Evolutionary conservation across 495 filamentous ascomycete genomes (phyloP).

Genomic region (Venustampulla echinocandica): DNA sequence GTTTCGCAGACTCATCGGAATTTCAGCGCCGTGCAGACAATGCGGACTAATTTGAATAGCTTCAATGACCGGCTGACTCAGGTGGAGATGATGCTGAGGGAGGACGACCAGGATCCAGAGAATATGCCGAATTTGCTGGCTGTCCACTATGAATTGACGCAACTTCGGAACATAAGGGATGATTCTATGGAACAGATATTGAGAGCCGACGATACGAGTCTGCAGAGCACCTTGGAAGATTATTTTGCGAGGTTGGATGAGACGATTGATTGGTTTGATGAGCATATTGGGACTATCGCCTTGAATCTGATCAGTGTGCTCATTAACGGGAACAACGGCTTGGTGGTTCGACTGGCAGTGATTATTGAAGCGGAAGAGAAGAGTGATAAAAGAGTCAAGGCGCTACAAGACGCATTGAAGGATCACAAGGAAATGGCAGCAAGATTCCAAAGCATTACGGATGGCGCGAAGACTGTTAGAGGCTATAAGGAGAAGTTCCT

Average conservation of each 20-base stretch:
- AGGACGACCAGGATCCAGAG: conserved; percentile 76
- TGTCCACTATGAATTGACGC: conserved; percentile 84
- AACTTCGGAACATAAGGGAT: conserved; percentile 85
- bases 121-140: conserved; percentile 86
- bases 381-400: conserved; percentile 81
- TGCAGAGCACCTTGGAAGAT: conserved; percentile 72
- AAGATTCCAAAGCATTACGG: conserved; percentile 88
- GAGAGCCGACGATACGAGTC: conserved; percentile 59
- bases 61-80: conserved; percentile 68
- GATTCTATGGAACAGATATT: conserved; percentile 92
- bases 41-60: conserved; percentile 79
- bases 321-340: conserved; percentile 70
- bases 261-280: conserved; percentile 88
- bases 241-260: conserved; percentile 84
- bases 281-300: conserved; percentile 79
- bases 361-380: conserved; percentile 94
- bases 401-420: conserved; percentile 85
- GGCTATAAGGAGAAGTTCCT: conserved; percentile 97
- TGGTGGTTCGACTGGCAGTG: conserved; percentile 84
- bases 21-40: conserved; percentile 82
- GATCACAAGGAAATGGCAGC: conserved; percentile 90
- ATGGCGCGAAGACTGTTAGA: conserved; percentile 80
- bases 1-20: conserved; percentile 90
- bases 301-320: conserved; percentile 84
- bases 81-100: conserved; percentile 63